Conservation (phyloP, 2,329 filamentous ascomycete genomes). For the Cytospora piceicola region DNA sequence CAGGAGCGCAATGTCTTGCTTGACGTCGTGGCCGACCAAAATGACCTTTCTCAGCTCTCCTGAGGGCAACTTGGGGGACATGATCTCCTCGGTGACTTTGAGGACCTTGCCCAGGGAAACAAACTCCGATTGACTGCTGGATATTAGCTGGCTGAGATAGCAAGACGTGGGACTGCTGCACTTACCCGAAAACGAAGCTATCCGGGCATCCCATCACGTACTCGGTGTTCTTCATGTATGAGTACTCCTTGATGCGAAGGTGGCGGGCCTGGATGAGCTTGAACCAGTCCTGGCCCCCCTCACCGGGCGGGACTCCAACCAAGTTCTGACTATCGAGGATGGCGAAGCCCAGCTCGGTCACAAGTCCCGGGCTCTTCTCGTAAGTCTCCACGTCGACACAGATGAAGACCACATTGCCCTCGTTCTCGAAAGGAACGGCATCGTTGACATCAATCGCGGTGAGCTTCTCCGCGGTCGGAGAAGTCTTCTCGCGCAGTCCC, state of each 20-base stretch:
- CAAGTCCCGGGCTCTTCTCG: constrained; percentile 65
- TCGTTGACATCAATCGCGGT: constrained; percentile 48
- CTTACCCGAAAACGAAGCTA: constrained; percentile 74
- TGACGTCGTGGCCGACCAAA: constrained; percentile 77
- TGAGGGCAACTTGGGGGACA: constrained; percentile 37
- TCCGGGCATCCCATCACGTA: constrained; percentile 77
- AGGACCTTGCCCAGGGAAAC: constrained; percentile 42
- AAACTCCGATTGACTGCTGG: constrained; percentile 47
- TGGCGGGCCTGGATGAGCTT: constrained; percentile 70
- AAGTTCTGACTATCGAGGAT: constrained; percentile 72
- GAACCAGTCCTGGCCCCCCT: constrained; percentile 68
- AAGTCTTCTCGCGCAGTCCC: constrained; percentile 58
- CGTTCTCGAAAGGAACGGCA: constrained; percentile 50
- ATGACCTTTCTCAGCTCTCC: constrained; percentile 56
- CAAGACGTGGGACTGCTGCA: neutral
- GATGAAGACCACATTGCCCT: constrained; percentile 69
- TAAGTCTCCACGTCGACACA: constrained; percentile 83
- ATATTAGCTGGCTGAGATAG: constrained; percentile 26
- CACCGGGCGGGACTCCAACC: constrained; percentile 59
- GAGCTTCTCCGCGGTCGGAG: constrained; percentile 6
- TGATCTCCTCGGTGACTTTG: constrained; percentile 42
- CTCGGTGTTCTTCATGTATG: constrained; percentile 65
- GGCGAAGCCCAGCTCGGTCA: constrained; percentile 88
- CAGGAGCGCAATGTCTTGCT: constrained; percentile 71
- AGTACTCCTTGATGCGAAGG: constrained; percentile 74